phyloP scores from a whole-genome alignment of 306 rosid genomes.

The Quercus ilex region DNA sequence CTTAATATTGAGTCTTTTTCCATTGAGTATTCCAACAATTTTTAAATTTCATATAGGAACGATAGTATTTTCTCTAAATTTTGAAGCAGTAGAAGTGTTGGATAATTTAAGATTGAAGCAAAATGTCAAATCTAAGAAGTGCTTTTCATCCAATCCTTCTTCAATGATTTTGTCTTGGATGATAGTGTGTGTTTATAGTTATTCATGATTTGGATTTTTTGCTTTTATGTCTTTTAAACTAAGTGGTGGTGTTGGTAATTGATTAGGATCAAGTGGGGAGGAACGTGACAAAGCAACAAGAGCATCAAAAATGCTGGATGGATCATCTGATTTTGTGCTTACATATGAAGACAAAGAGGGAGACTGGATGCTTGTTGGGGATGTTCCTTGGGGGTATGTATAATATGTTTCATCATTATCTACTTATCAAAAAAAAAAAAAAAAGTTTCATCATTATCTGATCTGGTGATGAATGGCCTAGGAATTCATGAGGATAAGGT shows the following conservation, averaged over 20 bases:
- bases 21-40: not conserved
- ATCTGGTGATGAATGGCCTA: not conserved
- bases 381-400: slow-evolving; percentile 94
- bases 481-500: not conserved
- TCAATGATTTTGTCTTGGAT: not conserved
- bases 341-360: slow-evolving; percentile 96
- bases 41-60: not conserved
- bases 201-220: not conserved
- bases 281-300: slow-evolving; percentile 38
- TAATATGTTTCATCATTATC: slow-evolving; percentile 1
- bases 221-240: not conserved
- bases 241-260: slow-evolving; percentile 9
- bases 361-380: slow-evolving; percentile 99
- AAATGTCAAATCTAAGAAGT: not conserved
- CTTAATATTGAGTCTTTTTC: not conserved
- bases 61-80: not conserved
- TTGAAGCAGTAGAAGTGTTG: not conserved
- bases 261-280: slow-evolving; percentile 50
- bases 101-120: not conserved
- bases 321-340: slow-evolving; percentile 71
- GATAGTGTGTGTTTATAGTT: slow-evolving; percentile 5
- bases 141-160: not conserved
- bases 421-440: not conserved
- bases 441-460: not conserved
- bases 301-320: slow-evolving; percentile 63